Percentiles rank a stretch among this genome's conserved stretches.
phyloP scores from a whole-genome alignment of 139 green algal species.

The Chlamydomonas applanata region DNA sequence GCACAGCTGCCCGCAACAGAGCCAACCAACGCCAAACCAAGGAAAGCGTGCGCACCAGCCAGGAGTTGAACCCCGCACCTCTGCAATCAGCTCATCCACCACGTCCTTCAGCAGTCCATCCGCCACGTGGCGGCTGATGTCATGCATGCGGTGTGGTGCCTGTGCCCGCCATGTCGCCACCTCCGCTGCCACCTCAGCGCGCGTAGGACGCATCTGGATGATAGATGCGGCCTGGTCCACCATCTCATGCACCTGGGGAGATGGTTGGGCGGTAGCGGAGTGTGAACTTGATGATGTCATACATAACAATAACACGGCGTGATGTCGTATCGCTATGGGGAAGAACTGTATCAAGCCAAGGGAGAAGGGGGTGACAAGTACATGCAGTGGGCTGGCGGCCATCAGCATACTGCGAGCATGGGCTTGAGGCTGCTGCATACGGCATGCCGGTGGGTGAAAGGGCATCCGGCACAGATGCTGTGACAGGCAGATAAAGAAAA shows the following conservation, averaged over 20 bases:
- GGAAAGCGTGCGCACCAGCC: neutral
- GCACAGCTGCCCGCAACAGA: neutral
- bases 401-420: too few relatives aligned
- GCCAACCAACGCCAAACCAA: neutral
- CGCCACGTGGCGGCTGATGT: constrained; percentile 37
- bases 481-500: too few relatives aligned
- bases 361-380: too few relatives aligned
- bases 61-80: constrained; percentile 12
- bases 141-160: constrained; percentile 7
- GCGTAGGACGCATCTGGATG: constrained; percentile 26
- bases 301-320: too few relatives aligned
- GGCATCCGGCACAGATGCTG: too few relatives aligned
- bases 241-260: constrained; percentile 14
- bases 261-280: too few relatives aligned
- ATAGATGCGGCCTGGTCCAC: constrained; percentile 19
- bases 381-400: too few relatives aligned
- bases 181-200: constrained; percentile 38
- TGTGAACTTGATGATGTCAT: too few relatives aligned
- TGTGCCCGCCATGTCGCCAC: constrained; percentile 1
- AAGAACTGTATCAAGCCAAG: too few relatives aligned
- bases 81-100: constrained; percentile 46
- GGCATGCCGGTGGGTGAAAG: too few relatives aligned
- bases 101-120: constrained; percentile 43
- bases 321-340: too few relatives aligned
- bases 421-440: too few relatives aligned